Evolutionary conservation across 2,329 filamentous ascomycete species (phyloP), one percentile per base, ranked within the genome.

Genomic region (Sarocladium strictum): DNA sequence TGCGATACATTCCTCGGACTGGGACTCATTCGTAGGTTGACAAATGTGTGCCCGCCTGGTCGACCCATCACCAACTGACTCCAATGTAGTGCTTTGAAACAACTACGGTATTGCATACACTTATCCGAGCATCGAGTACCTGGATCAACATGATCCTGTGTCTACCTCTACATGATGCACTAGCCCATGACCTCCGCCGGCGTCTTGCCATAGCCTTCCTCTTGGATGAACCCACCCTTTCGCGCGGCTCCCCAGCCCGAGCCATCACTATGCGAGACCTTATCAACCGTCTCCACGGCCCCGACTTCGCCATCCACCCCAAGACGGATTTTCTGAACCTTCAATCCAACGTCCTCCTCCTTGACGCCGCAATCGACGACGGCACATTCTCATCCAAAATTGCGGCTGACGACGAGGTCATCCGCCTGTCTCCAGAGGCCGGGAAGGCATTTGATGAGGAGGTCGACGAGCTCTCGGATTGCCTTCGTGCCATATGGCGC

Each of bases 341-440:
- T 1, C 75, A 78, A 32, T 84, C 87, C 2, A 76, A 84, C 15
- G 74, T 89, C 3, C 71, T 78, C 2, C 78, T 95, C 19, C 78
- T 97, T 4, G 86, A 94, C 63, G 80, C 90, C 37, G 86, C 83
- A 15, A 76, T 97, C 53, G 89, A 90, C 57, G 81, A 86, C 56
- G 89, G 72, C 41, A 65, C 64, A 14, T 66, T 62, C 55, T 33
- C 3, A 12, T 58, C 10, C 54, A n/a, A 26, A 40, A 14, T 3
- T 26, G 12, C 50, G 7, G 24, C 15, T 11, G 43, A 47, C 3
- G 33, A 40, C 29, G 26, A 21, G 27, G 14, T 26, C 33, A 19
- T 10, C 7, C 26, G 29, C 6, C 33, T 21, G 47, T 51, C 47
- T 56, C 41, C 56, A 3, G 64, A 67, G 3, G 63, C 63, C 21